Conservation (phyloP, 169 alveolate species). For the Besnoitia besnoiti region DNA sequence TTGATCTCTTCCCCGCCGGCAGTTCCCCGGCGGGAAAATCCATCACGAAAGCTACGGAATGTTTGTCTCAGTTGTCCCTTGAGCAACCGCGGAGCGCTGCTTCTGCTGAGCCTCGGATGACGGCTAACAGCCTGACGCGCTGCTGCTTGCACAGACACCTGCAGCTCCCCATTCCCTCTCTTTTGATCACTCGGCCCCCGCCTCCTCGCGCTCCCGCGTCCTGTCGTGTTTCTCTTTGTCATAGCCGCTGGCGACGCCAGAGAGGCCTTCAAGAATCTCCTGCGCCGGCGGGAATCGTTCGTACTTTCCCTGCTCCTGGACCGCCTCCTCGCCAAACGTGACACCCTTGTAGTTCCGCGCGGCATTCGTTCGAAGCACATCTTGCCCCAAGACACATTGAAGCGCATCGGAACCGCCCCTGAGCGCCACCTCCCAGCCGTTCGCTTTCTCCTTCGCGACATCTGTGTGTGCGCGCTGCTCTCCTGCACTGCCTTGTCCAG, state of each 20-base stretch:
- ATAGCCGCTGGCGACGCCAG: slow-evolving; percentile 16
- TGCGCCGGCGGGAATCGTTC: background rate
- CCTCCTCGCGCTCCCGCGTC: background rate
- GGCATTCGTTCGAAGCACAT: background rate
- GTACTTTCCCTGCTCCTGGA: background rate
- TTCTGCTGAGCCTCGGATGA: too few species aligned
- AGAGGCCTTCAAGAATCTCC: background rate
- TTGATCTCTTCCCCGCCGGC: too few species aligned
- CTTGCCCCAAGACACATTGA: slow-evolving; percentile 20
- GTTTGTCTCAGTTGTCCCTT: too few species aligned
- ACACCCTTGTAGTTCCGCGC: background rate
- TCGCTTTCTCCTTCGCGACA: background rate
- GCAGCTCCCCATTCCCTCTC: background rate
- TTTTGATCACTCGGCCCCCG: too few species aligned
- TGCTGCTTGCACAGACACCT: too few species aligned
- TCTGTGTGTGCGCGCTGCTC: background rate
- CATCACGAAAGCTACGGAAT: too few species aligned
- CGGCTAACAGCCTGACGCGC: too few species aligned
- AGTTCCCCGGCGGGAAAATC: too few species aligned
- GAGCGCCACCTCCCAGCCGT: background rate
- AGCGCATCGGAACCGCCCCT: slow-evolving; percentile 10
- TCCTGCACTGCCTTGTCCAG: background rate
- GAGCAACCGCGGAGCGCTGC: too few species aligned
- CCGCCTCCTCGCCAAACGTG: background rate
- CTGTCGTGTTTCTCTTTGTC: background rate